Evolutionary conservation across 2,329 filamentous ascomycete genomes (phyloP).

Genomic region (Sclerotinia spermophila): DNA sequence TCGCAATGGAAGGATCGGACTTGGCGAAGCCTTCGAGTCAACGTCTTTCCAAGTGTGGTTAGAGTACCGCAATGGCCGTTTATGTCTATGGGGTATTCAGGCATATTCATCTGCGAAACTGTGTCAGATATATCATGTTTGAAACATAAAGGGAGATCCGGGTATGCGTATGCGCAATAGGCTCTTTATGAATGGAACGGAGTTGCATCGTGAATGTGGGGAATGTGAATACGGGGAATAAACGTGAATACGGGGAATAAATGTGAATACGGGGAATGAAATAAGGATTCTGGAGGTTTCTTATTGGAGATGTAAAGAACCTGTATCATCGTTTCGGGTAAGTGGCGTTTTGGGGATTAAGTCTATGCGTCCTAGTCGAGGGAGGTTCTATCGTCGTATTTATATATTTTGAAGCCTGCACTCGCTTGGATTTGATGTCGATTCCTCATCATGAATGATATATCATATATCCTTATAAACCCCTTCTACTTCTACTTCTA

Average conservation of each 20-base stretch:
- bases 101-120: neutral
- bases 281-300: neutral
- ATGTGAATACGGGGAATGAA: neutral
- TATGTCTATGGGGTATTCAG: neutral
- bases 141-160: neutral
- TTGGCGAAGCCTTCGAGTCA: neutral
- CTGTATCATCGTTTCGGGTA: neutral
- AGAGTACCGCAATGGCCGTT: neutral
- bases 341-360: neutral
- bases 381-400: neutral
- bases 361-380: neutral
- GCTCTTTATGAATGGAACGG: neutral
- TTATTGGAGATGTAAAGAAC: neutral
- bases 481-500: neutral
- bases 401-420: neutral
- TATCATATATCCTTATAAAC: neutral
- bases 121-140: neutral
- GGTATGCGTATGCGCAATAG: neutral
- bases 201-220: neutral
- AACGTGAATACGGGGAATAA: neutral
- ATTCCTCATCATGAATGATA: neutral
- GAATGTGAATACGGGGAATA: no score
- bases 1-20: neutral
- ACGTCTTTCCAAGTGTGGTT: neutral
- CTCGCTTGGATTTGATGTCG: neutral